A percentile compares a stretch with the other conserved stretches of the same genome.
phyloP scores from a whole-genome alignment of 805 yeast genomes.

The Starmerella scarabaei region DNA sequence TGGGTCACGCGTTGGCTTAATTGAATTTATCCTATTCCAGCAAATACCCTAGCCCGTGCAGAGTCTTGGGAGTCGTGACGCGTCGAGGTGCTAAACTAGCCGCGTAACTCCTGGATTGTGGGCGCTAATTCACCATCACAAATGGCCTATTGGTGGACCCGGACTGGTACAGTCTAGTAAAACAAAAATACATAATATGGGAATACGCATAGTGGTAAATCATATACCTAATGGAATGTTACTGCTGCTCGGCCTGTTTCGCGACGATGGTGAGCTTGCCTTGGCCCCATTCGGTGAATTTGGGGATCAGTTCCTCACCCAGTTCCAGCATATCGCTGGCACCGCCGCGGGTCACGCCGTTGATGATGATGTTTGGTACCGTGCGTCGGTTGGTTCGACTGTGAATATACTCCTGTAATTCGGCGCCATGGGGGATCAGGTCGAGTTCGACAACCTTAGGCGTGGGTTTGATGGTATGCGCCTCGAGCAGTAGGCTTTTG shows the following conservation, averaged over 20 bases:
- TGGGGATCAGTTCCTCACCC: conserved; percentile 41
- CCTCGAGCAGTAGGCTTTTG: conserved; percentile 49
- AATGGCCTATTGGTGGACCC: no score
- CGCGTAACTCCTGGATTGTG: no score
- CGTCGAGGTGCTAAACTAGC: no score
- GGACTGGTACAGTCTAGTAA: background rate
- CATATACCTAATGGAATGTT: background rate
- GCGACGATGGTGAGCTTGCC: conserved; percentile 18
- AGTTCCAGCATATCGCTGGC: conserved; percentile 62
- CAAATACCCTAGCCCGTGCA: no score
- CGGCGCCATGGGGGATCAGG: conserved; percentile 59
- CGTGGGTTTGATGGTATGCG: conserved; percentile 58
- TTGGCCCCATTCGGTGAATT: conserved; percentile 44
- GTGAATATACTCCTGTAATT: conserved; percentile 60
- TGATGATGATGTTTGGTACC: conserved; percentile 79
- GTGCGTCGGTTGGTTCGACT: conserved; percentile 64
- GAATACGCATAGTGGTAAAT: background rate
- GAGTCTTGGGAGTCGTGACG: no score
- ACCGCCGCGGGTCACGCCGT: conserved; percentile 73
- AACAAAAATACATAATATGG: background rate
- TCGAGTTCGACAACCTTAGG: conserved; percentile 74
- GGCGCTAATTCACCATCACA: no score
- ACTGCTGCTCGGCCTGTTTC: conserved; percentile 3
- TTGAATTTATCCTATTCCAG: no score
- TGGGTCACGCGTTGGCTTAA: no score